Base-by-base conservation (phyloP, 805 yeast species). In the Scheffersomyces stipitis region DNA sequence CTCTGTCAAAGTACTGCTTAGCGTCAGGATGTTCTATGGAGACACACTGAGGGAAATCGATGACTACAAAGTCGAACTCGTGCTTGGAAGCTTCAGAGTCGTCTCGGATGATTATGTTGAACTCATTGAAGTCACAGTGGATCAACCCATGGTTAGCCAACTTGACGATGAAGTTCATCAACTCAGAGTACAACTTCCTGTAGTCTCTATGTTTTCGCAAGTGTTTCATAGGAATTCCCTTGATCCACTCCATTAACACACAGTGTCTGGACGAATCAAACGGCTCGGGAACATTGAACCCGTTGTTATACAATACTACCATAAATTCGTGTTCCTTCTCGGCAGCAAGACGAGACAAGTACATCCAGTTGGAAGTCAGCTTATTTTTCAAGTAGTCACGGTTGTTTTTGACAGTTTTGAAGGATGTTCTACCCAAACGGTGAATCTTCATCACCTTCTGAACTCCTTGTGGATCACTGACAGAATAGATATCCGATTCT, bases 31-130 rank as follows among this genome's bases (percentile, higher is more conserved):
- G 99, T 47, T 85, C 90, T 31, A 86, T 86, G 15, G 96, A 87
- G 13, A 93, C 85, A 78, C 97, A 91, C 64, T 93, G 99, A 3
- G 99, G 99, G 71, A 93, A 93, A 72, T 93, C 99, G 52, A 93
- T 91, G 18, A 93, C 96, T 15, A 90, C 83, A 52, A 89, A 87
- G 33, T 86, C 93, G 29, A 66, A 64, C 37, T 81, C 86, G 39
- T 64, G 66, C 14, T 71, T 54, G 28, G 58, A 69, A 13, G 66
- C 64, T 14, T 71, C 75, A 30, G 75, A 77, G 22, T 76, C 71
- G 44, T 84, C 84, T 28, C 85, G 71, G 20, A 88, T 81, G 76
- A 93, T 87, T 49, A 93, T 88, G 60, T 93, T 93, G 63, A 93
- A 93, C 65, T 93, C 99, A 61, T 93, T 93, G 68, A 82, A 93